phyloP scores from a whole-genome alignment of 139 green algal genomes.

The Microglena sp. region DNA sequence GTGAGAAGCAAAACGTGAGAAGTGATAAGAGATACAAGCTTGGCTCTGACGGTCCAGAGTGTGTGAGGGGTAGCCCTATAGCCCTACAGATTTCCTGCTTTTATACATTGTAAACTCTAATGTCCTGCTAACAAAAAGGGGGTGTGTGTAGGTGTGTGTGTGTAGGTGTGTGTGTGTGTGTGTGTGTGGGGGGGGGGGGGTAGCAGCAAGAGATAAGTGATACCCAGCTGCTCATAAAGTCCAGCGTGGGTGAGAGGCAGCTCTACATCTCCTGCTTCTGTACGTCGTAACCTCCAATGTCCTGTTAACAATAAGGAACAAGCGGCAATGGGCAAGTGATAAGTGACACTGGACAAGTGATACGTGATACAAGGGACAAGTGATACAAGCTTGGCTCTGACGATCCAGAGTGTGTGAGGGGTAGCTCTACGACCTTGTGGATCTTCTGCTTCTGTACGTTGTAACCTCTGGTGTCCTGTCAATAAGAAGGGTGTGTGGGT shows the following conservation, averaged over 20 bases:
- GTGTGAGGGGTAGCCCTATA: slow-evolving; percentile 94
- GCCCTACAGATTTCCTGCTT: slow-evolving; percentile 99
- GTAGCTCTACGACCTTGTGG: slow-evolving; percentile 95
- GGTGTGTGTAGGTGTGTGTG: too few species aligned
- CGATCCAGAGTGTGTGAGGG: slow-evolving; percentile 90
- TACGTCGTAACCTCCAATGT: slow-evolving; percentile 96
- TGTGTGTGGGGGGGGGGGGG: too few species aligned
- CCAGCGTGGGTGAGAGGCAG: slow-evolving; percentile 92
- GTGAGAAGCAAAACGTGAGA: slow-evolving; percentile 91
- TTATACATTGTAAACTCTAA: slow-evolving; percentile 95
- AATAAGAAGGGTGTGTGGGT: too few species aligned
- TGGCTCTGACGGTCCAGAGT: slow-evolving; percentile 91
- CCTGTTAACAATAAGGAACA: slow-evolving; percentile 55
- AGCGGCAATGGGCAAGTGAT: too few species aligned
- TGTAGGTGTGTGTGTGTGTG: too few species aligned
- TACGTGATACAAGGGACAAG: too few species aligned
- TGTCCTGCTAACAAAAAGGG: slow-evolving; percentile 83
- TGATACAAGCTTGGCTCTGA: too few species aligned
- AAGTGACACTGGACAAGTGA: too few species aligned
- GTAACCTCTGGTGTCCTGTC: slow-evolving; percentile 92
- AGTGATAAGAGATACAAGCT: too few species aligned
- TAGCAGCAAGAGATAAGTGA: too few species aligned
- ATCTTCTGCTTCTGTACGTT: slow-evolving; percentile 99
- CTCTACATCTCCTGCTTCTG: slow-evolving; percentile 99
- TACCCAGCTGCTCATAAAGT: slow-evolving; percentile 93